These are phyloP conservation scores for Claviceps monticola DNA, from an alignment of 2,329 filamentous ascomycete genomes.

Conservation along the genomic window DNA sequence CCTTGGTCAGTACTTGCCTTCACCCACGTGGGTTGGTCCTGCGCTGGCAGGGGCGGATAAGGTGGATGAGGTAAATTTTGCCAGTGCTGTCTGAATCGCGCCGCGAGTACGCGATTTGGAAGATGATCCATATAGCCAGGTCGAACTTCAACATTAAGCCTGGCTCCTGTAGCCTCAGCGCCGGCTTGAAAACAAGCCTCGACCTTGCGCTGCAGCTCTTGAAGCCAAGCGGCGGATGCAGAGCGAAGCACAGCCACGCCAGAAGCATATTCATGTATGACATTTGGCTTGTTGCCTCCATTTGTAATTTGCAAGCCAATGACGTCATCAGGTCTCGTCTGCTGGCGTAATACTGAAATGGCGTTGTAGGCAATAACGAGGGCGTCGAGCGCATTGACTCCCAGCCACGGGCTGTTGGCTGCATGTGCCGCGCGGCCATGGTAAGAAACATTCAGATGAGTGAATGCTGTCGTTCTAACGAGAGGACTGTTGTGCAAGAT, in stretches of 20 bases:
- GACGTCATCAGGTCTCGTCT: conserved; percentile 36
- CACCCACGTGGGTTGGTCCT: conserved; percentile 14
- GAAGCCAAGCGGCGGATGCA: conserved; percentile 25
- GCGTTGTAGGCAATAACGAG: conserved; percentile 32
- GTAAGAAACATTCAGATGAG: conserved; percentile 35
- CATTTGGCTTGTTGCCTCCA: conserved; percentile 37
- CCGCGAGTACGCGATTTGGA: conserved; percentile 35
- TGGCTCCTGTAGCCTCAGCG: conserved; percentile 29
- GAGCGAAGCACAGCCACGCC: conserved; percentile 31
- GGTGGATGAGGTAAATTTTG: conserved; percentile 18
- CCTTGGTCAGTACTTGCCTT: conserved; percentile 45
- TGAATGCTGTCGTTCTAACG: conserved; percentile 37
- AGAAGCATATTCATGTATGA: conserved; percentile 37
- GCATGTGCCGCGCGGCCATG: conserved; percentile 42
- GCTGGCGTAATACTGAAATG: conserved; percentile 39
- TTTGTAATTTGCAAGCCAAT: conserved; percentile 37
- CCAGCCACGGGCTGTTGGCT: conserved; percentile 40
- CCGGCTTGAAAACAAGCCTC: conserved; percentile 25
- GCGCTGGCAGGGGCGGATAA: conserved; percentile 18
- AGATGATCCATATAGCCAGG: conserved; percentile 40
- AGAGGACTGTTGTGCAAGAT: conserved; percentile 29
- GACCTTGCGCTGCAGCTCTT: conserved; percentile 26
- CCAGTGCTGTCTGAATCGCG: conserved; percentile 30
- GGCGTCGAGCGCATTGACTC: conserved; percentile 44
- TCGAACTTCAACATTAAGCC: conserved; percentile 23